Base-by-base conservation (phyloP, 1,139 yeast species). In the Geotrichum bryndzae region DNA sequence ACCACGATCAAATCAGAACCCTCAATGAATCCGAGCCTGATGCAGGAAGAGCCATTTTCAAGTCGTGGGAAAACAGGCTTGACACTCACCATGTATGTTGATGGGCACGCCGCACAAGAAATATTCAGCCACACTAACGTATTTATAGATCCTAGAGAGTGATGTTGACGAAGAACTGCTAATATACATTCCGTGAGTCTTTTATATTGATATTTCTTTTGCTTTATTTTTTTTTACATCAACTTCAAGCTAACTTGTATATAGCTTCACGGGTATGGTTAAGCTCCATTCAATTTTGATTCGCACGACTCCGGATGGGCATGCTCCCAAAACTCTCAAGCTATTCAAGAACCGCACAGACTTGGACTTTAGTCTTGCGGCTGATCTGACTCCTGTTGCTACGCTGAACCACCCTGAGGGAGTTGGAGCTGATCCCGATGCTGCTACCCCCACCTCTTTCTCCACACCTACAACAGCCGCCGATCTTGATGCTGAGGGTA, bases 131-230 rank as follows among this genome's bases (percentile, higher is more conserved):
- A 27, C 4, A 18, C 45, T 52, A 45, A 51, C 51, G 48, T 53
- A 2, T n/a, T 8, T 31, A 7, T 33, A 57, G 60, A 57, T 79
- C 50, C 76, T 91, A 48, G 82, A 82, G 69, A 85, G 92, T 1
- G 97, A 92, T 72, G 85, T 88, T 3, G 98, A 94, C 70, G 84
- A 87, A 63, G 97, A 92, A 71, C 67, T 92, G 69, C 82, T 92
- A 55, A 70, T 92, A 38, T 82, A 84, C 64, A 82, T 94, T 35
- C 97, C 96, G 65, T 62, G 58, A 29, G 65, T 60, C 27, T 52
- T 15, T 23, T 11, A 10, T 33, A 54, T n/a, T 38, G 23, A 29
- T 5, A 15, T 51, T 41, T 38, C 53, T 35, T 18, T 18, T 11
- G 7, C 23, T n/a, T 18, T 22, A 51, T 29, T 18, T 38, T 18